Conservation (phyloP, 495 filamentous ascomycete species). For the Penicillium crystallinum region DNA sequence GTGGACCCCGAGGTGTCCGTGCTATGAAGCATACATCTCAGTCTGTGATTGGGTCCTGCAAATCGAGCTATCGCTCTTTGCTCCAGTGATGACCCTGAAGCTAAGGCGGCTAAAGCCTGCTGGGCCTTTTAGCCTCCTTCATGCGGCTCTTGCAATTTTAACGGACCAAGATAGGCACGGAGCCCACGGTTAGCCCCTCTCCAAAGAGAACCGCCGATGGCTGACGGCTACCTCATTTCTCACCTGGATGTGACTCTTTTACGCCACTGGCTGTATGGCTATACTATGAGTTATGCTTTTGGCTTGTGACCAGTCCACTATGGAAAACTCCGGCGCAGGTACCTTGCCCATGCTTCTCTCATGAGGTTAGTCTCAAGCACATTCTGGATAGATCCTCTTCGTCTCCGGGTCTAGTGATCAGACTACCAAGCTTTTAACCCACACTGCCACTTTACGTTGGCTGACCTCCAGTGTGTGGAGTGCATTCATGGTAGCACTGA, state of each 20-base stretch:
- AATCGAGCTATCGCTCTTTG: background rate
- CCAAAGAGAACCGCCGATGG: background rate
- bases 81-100: slow-evolving; percentile 4
- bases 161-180: slow-evolving; percentile 4
- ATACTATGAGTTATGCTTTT: background rate
- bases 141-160: slow-evolving; percentile 20
- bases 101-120: background rate
- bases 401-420: background rate
- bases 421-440: slow-evolving; percentile 1
- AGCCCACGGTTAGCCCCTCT: background rate
- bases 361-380: background rate
- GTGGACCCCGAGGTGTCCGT: slow-evolving; percentile 3
- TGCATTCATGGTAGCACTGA: background rate
- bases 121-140: slow-evolving; percentile 10
- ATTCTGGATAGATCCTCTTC: background rate
- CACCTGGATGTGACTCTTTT: background rate
- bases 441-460: background rate
- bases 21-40: background rate
- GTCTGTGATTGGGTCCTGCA: background rate
- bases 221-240: background rate
- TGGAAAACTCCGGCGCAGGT: background rate
- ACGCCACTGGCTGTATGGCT: background rate
- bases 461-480: background rate
- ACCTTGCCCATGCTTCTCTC: background rate
- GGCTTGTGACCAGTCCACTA: background rate